Conservation (phyloP, 1,284 basidiomycete species). For the Leccinum fallax region DNA sequence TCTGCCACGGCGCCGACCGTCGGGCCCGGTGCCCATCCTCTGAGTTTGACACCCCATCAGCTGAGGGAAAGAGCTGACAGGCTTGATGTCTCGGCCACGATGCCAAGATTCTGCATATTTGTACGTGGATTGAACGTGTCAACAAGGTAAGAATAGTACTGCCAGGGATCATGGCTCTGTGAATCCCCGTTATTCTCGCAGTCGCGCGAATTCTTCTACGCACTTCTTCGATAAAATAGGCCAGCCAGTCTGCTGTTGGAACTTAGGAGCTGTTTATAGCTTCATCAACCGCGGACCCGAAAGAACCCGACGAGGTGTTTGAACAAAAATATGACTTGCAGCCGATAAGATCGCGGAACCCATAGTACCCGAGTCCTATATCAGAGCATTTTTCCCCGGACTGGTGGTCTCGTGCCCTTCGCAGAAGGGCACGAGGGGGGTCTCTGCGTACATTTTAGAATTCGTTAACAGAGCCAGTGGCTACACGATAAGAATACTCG, state of each 20-base stretch:
- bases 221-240: not conserved
- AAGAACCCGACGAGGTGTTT: not conserved
- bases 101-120: not conserved
- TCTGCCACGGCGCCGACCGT: constrained; percentile 4
- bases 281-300: not conserved
- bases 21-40: constrained; percentile 5
- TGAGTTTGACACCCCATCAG: not conserved
- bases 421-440: not conserved
- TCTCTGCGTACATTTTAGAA: not conserved
- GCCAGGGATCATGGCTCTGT: not conserved
- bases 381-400: not conserved
- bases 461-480: not conserved
- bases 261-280: not conserved
- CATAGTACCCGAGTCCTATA: not conserved
- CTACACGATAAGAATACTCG: not conserved
- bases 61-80: not conserved
- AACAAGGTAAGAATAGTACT: constrained; percentile 16
- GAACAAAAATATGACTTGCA: not conserved
- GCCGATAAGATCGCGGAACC: not conserved
- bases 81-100: not conserved
- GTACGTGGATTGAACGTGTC: not conserved
- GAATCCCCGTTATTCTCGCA: constrained; percentile 7
- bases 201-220: not conserved
- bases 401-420: not conserved
- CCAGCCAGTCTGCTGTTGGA: not conserved